A percentile compares a stretch with the other conserved stretches of the same genome.
Evolutionary conservation across 2,329 filamentous ascomycete genomes (phyloP).

Genomic region (Beauveria brongniartii): DNA sequence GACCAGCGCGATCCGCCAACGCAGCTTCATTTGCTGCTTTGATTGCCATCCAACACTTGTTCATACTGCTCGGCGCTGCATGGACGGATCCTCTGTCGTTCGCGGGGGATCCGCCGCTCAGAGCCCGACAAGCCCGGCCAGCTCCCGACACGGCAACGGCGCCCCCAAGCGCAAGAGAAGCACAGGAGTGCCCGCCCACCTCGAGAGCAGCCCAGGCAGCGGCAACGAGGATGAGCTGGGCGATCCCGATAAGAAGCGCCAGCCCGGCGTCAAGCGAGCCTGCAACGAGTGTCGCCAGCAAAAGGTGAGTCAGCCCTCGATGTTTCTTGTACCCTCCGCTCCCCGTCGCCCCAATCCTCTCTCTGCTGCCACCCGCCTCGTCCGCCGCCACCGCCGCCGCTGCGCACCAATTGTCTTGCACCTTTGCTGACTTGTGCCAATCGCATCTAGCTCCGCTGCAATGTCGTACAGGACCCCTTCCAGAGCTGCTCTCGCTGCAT

Average conservation of each 20-base stretch:
- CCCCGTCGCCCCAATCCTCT: neutral
- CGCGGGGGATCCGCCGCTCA: conserved; percentile 37
- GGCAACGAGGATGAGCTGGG: conserved; percentile 48
- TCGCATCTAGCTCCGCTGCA: conserved; percentile 60
- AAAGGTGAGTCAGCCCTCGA: conserved; percentile 51
- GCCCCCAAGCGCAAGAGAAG: conserved; percentile 51
- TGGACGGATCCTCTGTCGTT: conserved; percentile 41
- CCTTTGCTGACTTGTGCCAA: conserved; percentile 3
- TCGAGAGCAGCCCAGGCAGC: conserved; percentile 56
- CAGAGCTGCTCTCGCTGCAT: conserved; percentile 68
- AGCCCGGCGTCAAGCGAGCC: conserved; percentile 66
- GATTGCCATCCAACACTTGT: conserved; percentile 13
- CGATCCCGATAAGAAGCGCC: conserved; percentile 52
- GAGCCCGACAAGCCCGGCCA: conserved; percentile 49
- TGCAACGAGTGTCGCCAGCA: conserved; percentile 83
- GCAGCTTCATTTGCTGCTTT: conserved; percentile 6
- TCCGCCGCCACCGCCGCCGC: neutral
- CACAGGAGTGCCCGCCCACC: conserved; percentile 37
- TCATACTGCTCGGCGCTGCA: conserved; percentile 24
- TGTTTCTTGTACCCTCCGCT: neutral
- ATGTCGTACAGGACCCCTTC: conserved; percentile 75
- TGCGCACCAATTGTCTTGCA: neutral
- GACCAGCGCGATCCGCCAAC: conserved; percentile 15
- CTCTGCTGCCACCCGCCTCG: neutral
- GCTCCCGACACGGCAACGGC: conserved; percentile 42